Percentiles rank a stretch among this genome's conserved stretches.
These are phyloP conservation scores for Euphrasia confusa DNA, from an alignment of 257 asterid genomes.

Conservation along the genomic window DNA sequence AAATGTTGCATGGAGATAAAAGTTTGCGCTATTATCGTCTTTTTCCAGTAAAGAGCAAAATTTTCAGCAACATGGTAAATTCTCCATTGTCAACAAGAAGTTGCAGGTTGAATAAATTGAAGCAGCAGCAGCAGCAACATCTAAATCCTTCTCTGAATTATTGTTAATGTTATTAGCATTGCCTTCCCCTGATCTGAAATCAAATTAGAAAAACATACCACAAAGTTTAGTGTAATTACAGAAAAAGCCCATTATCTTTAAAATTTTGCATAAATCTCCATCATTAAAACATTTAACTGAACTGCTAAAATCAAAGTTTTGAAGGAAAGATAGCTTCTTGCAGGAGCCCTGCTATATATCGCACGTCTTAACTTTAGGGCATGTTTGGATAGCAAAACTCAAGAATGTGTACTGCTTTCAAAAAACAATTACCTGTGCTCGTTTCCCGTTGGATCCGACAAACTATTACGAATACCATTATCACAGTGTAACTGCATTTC, in stretches of 20 bases:
- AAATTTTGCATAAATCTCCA: too few species aligned
- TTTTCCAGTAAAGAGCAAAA: not conserved
- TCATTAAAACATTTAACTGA: too few species aligned
- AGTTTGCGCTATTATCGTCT: not conserved
- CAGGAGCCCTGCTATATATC: too few species aligned
- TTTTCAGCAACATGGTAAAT: slow-evolving; percentile 39
- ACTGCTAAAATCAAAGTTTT: too few species aligned
- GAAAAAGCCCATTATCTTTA: too few species aligned
- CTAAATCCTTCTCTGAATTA: slow-evolving; percentile 42
- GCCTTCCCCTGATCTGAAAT: slow-evolving; percentile 42
- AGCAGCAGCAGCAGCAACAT: slow-evolving; percentile 80
- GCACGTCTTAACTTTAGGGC: too few species aligned
- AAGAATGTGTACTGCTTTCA: too few species aligned
- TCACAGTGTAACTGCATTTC: slow-evolving; percentile 71
- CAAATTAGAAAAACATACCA: not conserved
- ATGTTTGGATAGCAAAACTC: too few species aligned
- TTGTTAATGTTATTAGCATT: slow-evolving; percentile 24
- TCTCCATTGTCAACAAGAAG: slow-evolving; percentile 45
- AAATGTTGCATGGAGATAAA: not conserved
- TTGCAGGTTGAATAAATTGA: slow-evolving; percentile 85
- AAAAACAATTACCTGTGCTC: slow-evolving; percentile 37
- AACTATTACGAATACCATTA: slow-evolving; percentile 36
- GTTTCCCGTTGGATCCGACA: slow-evolving; percentile 30
- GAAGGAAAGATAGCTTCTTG: too few species aligned
- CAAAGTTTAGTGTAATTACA: too few species aligned